Evolutionary conservation across 2,329 filamentous ascomycete genomes (phyloP), one percentile per base, ranked within the genome.

Genomic region (Fusarium penzigii): DNA sequence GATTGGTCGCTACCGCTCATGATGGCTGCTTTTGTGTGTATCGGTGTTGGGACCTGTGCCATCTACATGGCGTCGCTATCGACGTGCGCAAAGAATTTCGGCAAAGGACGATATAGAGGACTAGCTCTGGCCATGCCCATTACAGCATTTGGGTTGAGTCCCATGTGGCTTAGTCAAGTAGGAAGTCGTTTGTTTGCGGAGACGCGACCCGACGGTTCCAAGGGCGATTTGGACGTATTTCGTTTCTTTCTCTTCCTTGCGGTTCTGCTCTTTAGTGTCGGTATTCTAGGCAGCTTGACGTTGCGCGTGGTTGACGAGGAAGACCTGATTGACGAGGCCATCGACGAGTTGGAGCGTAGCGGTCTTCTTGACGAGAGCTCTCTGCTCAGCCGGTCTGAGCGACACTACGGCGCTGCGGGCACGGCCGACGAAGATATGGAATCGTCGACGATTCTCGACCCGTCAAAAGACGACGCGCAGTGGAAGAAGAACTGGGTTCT

Each of bases 21-120:
- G 93, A 77, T 97, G 6, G 68, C 90, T 49, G 87, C 92, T 1
- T 99, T 97, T 70, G 79, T 92, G 43, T 81, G 83, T 46, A 85
- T 99, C 52, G 94, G 94, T 2, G 81, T 87, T 56, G 93, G 85
- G 6, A 97, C 93, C 0, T 90, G 89, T 59, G 85, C 84, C 70
- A 92, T 97, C 85, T 99, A 97, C 71, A 79, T 97, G 50, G 83
- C 87, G 46, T 88, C 91, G 2, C 88, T 99, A n/a, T 93, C 93
- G 7, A 96, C 93, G 0, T 96, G 92, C 67, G 94, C 94, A 36
- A 99, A 99, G 84, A 99, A 97, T 74, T 99, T 97, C 73, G 92
- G 92, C 44, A 86, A 88, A 55, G 91, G 92, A 5, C 89, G 87
- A 66, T 87, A 95, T 66, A 88, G 93, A 65, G 94, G 94, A 0